Evolutionary conservation across 2,329 filamentous ascomycete species (phyloP).

Genomic region (Pseudopyricularia cyperi): DNA sequence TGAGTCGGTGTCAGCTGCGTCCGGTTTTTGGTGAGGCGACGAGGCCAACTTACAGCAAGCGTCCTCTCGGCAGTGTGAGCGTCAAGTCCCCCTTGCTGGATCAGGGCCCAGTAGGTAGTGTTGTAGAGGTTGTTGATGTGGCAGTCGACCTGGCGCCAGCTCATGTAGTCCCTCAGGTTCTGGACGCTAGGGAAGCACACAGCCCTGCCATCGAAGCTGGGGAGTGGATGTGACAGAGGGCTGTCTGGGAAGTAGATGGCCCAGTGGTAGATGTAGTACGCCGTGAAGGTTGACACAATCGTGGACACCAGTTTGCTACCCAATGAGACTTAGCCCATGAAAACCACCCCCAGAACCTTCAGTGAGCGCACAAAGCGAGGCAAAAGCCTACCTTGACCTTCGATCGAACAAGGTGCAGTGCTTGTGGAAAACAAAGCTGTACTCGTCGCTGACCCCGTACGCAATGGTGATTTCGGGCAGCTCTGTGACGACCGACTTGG

Average conservation of each 20-base stretch:
- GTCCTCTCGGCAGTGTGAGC: slow-evolving; percentile 64
- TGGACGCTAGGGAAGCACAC: slow-evolving; percentile 75
- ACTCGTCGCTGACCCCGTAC: slow-evolving; percentile 93
- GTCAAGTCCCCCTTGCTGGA: slow-evolving; percentile 52
- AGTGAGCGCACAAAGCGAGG: too few relatives aligned
- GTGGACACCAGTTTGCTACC: slow-evolving; percentile 79
- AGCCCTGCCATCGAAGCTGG: slow-evolving; percentile 84
- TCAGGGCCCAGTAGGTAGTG: slow-evolving; percentile 86
- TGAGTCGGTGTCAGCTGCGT: neutral
- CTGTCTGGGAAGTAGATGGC: slow-evolving; percentile 58
- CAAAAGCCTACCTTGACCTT: slow-evolving; percentile 48
- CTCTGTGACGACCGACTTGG: slow-evolving; percentile 70
- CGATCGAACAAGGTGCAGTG: slow-evolving; percentile 73
- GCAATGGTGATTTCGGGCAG: slow-evolving; percentile 76
- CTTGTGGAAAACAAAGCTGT: slow-evolving; percentile 84
- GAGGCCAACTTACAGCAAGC: slow-evolving; percentile 46
- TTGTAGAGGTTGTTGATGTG: slow-evolving; percentile 99
- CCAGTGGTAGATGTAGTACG: slow-evolving; percentile 81
- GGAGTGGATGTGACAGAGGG: slow-evolving; percentile 59
- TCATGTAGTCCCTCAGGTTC: slow-evolving; percentile 88
- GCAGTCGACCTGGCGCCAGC: slow-evolving; percentile 97
- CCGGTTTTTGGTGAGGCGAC: neutral
- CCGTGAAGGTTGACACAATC: slow-evolving; percentile 84
- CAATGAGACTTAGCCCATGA: neutral
- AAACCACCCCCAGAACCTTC: too few relatives aligned